phyloP scores from a whole-genome alignment of 2,329 filamentous ascomycete genomes.

The Trichoderma asperellum region DNA sequence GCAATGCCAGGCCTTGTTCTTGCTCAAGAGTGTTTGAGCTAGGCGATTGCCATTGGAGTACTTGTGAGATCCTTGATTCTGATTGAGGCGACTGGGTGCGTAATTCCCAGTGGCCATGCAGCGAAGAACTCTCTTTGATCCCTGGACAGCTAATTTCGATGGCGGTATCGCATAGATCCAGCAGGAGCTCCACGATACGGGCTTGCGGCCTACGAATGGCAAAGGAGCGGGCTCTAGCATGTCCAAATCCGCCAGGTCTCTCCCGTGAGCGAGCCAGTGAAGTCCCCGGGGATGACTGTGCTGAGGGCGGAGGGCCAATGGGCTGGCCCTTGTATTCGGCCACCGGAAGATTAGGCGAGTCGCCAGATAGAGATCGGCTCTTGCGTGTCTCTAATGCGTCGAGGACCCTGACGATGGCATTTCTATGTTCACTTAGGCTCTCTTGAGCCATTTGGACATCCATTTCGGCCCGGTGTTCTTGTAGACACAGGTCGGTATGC shows the following conservation, averaged over 20 bases:
- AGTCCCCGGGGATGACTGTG: conserved; percentile 71
- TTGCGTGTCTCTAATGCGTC: conserved; percentile 85
- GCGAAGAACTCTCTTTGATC: conserved; percentile 78
- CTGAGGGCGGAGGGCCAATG: conserved; percentile 77
- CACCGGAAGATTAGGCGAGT: conserved; percentile 55
- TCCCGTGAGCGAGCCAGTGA: conserved; percentile 74
- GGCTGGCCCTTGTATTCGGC: conserved; percentile 87
- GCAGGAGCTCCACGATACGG: conserved; percentile 89
- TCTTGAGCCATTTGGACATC: conserved; percentile 97
- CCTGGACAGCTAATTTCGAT: conserved; percentile 93
- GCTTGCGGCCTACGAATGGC: conserved; percentile 87
- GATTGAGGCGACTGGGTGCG: conserved; percentile 95
- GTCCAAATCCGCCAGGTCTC: conserved; percentile 76
- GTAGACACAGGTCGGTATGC: conserved; percentile 92
- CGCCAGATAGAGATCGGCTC: conserved; percentile 64
- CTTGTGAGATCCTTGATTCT: conserved; percentile 90
- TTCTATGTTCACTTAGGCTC: conserved; percentile 86
- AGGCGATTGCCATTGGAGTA: conserved; percentile 95
- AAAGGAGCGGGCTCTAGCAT: conserved; percentile 82
- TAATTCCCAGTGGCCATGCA: conserved; percentile 70
- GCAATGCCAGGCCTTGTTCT: conserved; percentile 81
- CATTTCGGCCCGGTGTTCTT: conserved; percentile 96
- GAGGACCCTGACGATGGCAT: conserved; percentile 91
- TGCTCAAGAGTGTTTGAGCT: conserved; percentile 89
- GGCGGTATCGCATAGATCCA: conserved; percentile 94